These are phyloP conservation scores for Cyclotella cryptica DNA, from an alignment of 108 stramenopile genomes.

Conservation along the genomic window DNA sequence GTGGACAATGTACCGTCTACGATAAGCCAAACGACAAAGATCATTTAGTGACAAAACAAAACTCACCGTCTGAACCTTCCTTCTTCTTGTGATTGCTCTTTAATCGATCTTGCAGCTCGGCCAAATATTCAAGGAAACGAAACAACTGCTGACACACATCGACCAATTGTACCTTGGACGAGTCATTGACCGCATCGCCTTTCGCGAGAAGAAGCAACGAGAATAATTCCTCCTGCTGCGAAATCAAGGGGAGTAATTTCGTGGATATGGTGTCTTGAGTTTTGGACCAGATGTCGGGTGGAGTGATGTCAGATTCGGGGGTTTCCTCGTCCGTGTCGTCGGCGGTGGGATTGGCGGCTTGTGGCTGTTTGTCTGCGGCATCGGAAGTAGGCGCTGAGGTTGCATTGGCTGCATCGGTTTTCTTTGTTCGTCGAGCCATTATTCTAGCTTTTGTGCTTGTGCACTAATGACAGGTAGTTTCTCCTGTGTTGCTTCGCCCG, in stretches of 20 bases:
- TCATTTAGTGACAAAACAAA: not conserved
- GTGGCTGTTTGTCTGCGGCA: no score
- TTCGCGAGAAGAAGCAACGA: not conserved
- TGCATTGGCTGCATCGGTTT: not conserved
- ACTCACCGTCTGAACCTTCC: not conserved
- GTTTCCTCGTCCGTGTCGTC: not conserved
- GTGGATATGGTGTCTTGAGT: conserved; percentile 5
- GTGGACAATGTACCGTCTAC: not conserved
- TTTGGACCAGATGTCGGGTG: conserved; percentile 12
- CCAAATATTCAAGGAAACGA: conserved; percentile 9
- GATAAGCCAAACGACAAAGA: no score
- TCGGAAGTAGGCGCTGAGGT: no score
- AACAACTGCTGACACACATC: conserved; percentile 7
- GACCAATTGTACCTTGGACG: not conserved
- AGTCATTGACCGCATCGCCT: not conserved
- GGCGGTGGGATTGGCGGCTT: not conserved
- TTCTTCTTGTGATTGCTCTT: not conserved
- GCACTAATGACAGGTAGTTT: no score
- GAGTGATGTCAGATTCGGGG: not conserved
- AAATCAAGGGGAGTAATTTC: conserved; percentile 15
- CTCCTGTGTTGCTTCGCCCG: no score
- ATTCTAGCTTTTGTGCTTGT: not conserved
- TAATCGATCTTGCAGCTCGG: not conserved
- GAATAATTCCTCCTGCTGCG: conserved; percentile 13
- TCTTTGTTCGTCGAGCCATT: not conserved